Conservation (phyloP, 1,284 basidiomycete genomes). For the Macrocystidia cucumis region DNA sequence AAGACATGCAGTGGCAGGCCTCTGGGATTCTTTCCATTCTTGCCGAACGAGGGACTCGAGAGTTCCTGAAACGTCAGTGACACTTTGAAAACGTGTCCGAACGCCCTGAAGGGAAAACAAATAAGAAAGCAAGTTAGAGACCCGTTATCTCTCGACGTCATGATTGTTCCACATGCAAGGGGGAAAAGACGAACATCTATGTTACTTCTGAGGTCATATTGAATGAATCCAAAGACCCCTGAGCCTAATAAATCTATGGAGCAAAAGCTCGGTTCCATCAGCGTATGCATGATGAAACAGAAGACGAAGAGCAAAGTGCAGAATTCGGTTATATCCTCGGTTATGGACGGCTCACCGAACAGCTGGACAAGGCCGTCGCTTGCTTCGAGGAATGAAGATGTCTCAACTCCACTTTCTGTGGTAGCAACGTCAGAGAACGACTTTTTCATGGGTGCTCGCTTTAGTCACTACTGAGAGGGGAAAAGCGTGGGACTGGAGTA, state of each 20-base stretch:
- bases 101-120: slow-evolving; percentile 55
- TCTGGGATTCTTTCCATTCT: slow-evolving; percentile 32
- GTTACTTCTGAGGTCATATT: slow-evolving; percentile 86
- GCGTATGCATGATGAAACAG: too few relatives aligned
- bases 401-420: slow-evolving; percentile 76
- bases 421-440: slow-evolving; percentile 84
- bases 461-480: background rate
- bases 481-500: slow-evolving; percentile 14
- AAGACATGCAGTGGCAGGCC: slow-evolving; percentile 50
- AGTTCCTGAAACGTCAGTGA: slow-evolving; percentile 54
- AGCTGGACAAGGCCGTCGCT: slow-evolving; percentile 86
- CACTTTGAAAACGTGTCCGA: slow-evolving; percentile 56
- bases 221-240: slow-evolving; percentile 85
- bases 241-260: slow-evolving; percentile 78
- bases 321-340: background rate
- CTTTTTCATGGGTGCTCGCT: slow-evolving; percentile 29
- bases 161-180: slow-evolving; percentile 9
- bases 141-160: background rate
- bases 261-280: slow-evolving; percentile 1
- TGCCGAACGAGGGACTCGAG: slow-evolving; percentile 73
- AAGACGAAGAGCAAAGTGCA: too few relatives aligned
- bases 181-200: slow-evolving; percentile 54
- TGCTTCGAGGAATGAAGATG: slow-evolving; percentile 78
- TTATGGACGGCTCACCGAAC: slow-evolving; percentile 67
- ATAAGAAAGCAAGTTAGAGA: slow-evolving; percentile 8